Evolutionary conservation across 139 green algal species (phyloP), one percentile per base, ranked within the genome.

Genomic region (Chloropicon primus): DNA sequence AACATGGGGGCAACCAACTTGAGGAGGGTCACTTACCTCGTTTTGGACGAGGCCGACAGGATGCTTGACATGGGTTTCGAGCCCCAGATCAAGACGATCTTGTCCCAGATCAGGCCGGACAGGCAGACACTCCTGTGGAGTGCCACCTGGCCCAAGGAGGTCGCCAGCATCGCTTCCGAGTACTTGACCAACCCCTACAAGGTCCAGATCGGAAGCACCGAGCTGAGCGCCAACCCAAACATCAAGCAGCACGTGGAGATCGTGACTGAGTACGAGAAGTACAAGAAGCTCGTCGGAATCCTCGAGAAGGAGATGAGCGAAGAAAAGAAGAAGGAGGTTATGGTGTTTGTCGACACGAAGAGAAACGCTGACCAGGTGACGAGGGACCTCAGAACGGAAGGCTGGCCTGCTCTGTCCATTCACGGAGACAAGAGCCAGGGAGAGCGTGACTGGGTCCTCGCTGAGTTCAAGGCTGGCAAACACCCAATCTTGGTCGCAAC

Each of bases 41-140:
- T 97, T 74, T 78, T 97, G 73, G 93, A 97, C 81, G 93, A 97
- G 85, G 93, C 93, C n/a, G 93, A 97, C 77, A 85, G 93, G 62
- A 97, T 97, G 93, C 86, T 97, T 41, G 93, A 97, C 77, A 97
- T 97, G 93, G 93, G 93, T 2, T 97, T 97, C 76, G 93, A 97
- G 84, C 91, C 91, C 22, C 92, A 97, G 86, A 97, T 97, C 76
- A 86, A 93, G 82, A 89, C 87, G 78, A 95, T 97, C 75, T 82
- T 92, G 23, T 73, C 72, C 25, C 79, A 78, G 25, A 79, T 96
- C 24, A 90, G 89, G 1, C 84, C 74, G 22, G 71, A 89, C 72
- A 88, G 93, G 71, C 93, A 97, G 86, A 97, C 93, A 29, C 84
- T 97, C 1, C 94, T 97, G 84, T 97, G 96, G 86, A 88, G 72